phyloP scores from a whole-genome alignment of 805 yeast genomes.

The Monosporozyma servazzii region DNA sequence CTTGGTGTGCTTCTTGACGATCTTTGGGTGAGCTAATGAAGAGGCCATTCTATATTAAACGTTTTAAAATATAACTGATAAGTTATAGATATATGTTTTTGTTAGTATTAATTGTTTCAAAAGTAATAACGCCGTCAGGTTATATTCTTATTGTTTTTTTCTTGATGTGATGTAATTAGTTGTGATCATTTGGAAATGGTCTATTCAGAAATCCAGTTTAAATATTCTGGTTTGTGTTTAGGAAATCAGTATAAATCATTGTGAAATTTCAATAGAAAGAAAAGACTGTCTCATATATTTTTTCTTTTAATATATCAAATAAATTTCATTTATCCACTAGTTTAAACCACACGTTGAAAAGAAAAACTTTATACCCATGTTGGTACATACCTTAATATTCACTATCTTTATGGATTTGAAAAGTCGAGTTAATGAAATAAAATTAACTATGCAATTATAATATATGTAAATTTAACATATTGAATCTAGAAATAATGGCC shows the following conservation, averaged over 20 bases:
- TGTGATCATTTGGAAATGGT: neutral
- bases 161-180: neutral
- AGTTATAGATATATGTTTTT: neutral
- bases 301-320: neutral
- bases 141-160: no score
- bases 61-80: neutral
- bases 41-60: constrained; percentile 66
- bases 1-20: constrained; percentile 98
- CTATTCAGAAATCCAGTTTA: neutral
- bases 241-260: neutral
- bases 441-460: neutral
- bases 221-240: neutral
- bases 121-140: neutral
- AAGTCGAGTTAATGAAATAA: neutral
- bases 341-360: neutral
- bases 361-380: neutral
- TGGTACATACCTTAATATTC: constrained; percentile 2
- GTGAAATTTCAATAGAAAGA: no score
- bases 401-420: constrained; percentile 2
- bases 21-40: constrained; percentile 96
- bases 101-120: neutral
- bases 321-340: neutral
- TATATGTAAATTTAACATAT: neutral
- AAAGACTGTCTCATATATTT: neutral
- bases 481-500: neutral